Conservation (phyloP, 2,329 filamentous ascomycete species). For the Ambrosiella cleistominuta region DNA sequence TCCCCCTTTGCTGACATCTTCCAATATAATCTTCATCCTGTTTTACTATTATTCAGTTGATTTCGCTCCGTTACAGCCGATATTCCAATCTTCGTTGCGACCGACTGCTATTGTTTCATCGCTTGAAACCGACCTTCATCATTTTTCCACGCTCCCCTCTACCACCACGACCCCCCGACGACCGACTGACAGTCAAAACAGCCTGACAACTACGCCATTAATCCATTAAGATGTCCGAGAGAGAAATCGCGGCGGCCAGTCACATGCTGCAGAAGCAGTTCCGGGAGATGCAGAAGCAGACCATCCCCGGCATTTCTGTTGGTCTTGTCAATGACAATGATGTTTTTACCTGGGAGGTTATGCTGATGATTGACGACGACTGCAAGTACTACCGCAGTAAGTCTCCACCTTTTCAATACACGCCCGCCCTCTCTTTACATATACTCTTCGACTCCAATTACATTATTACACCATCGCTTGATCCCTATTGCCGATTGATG, state of each 20-base stretch:
- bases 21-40: no score
- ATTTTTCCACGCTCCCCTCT: no score
- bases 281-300: conserved; percentile 82
- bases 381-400: conserved; percentile 83
- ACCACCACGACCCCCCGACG: no score
- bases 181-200: no score
- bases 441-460: not conserved
- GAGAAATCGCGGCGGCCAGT: conserved; percentile 40
- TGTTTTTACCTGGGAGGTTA: conserved; percentile 95
- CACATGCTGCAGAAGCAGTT: conserved; percentile 69
- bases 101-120: no score
- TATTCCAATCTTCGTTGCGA: no score
- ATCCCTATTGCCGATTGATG: not conserved
- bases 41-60: no score
- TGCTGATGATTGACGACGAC: conserved; percentile 95
- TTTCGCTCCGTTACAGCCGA: no score
- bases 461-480: not conserved
- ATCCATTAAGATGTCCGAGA: conserved; percentile 22
- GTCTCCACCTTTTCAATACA: conserved; percentile 17
- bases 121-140: no score
- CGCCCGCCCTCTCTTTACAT: not conserved
- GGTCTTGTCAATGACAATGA: conserved; percentile 72
- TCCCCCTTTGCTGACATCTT: no score
- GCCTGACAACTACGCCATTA: no score
- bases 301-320: conserved; percentile 86